Evolutionary conservation across 1,284 basidiomycete species (phyloP), one percentile per base, ranked within the genome.

Genomic region (Ceratobasidium sp.): DNA sequence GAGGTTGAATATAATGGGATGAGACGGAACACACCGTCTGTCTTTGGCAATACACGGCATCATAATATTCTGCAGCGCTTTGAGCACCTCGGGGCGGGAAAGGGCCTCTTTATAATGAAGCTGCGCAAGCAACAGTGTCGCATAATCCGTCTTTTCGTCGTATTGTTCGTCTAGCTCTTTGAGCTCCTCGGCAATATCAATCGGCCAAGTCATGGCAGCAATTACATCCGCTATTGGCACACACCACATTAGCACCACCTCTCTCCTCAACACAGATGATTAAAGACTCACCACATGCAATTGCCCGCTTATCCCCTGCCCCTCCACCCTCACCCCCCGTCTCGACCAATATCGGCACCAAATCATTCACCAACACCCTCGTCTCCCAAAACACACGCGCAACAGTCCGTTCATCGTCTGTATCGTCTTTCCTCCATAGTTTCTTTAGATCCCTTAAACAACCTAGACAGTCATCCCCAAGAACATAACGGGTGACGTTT

Each of bases 151-250:
- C 23, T 91, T 89, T 78, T 89, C 89, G 82, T 93, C 92, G 38
- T 90, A 80, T 65, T 91, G 80, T 75, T 87, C 87, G 82, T 95
- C 93, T 68, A 96, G 88, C 82, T 98, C 96, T 83, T 94, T 94
- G 79, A 98, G 87, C 85, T 98, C 97, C 81, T 94, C 92, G 0
- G 94, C 93, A 78, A 98, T 87, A 85, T 98, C 95, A 78, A 98
- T 97, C 0, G 97, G 97, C 96, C 96, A 98, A 3, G 96, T 98
- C 92, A 98, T 94, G 0, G 96, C 96, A 0, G 95, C 94, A 82
- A 97, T 92, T 33, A 98, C 87, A 83, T 98, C 97, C 7, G 91
- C 87, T 88, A 80, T 18, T 4, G 12, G 2, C 50, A 57, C 20
- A 23, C 57, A 60, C 3, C 57, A 27, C 6, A 71, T 46, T 33